Evolutionary conservation across 805 yeast genomes (phyloP).

Genomic region (Saccharomyces jurei): DNA sequence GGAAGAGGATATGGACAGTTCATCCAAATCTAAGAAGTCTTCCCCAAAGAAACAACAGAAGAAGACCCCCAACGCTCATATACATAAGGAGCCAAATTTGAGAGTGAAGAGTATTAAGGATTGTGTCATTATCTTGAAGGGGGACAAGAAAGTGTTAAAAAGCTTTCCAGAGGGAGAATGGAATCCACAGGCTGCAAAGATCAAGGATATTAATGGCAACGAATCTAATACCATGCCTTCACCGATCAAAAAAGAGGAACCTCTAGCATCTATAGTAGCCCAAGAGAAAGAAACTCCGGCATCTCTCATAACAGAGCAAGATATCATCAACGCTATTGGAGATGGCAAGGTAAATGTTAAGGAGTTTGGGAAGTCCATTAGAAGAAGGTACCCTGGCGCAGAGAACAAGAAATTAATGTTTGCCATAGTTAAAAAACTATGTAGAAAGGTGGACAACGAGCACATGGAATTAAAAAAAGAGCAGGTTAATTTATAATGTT

Average conservation of each 20-base stretch:
- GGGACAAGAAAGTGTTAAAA: constrained; percentile 49
- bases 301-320: constrained; percentile 55
- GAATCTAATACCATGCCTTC: not conserved
- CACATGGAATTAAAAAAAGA: constrained; percentile 26
- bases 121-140: constrained; percentile 56
- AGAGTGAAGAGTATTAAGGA: constrained; percentile 40
- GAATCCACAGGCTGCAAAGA: constrained; percentile 50
- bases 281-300: not conserved
- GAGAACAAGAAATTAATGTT: constrained; percentile 27
- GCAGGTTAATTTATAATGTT: not conserved
- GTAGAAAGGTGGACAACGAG: constrained; percentile 25
- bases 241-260: constrained; percentile 30
- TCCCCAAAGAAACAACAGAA: constrained; percentile 19
- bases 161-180: constrained; percentile 77
- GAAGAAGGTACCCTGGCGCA: constrained; percentile 41
- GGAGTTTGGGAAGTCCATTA: constrained; percentile 52
- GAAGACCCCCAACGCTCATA: constrained; percentile 5
- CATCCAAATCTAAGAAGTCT: constrained; percentile 11
- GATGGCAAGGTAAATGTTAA: constrained; percentile 35
- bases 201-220: not conserved
- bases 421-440: constrained; percentile 25
- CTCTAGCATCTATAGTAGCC: not conserved
- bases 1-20: constrained; percentile 4
- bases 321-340: constrained; percentile 56
- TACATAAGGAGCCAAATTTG: constrained; percentile 29